Evolutionary conservation across 2,329 filamentous ascomycete species (phyloP).

Genomic region (Alternaria panax): DNA sequence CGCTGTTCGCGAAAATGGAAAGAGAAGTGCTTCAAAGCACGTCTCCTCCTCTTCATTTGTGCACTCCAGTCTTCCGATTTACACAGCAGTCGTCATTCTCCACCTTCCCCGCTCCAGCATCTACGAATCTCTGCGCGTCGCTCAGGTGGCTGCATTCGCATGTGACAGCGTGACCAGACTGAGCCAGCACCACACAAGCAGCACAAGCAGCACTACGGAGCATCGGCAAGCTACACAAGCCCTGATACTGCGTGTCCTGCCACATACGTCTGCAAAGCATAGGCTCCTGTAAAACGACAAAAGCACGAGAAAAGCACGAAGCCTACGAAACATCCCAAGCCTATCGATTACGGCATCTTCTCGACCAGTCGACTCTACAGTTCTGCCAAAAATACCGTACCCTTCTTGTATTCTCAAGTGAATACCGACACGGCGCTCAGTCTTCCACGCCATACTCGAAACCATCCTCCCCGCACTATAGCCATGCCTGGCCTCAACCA

Average conservation of each 20-base stretch:
- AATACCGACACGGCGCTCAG: not conserved
- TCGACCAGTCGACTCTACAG: not conserved
- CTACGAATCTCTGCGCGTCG: conserved; percentile 22
- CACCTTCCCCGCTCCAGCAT: conserved; percentile 18
- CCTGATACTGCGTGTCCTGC: not conserved
- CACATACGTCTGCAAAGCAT: not conserved
- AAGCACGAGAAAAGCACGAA: conserved; percentile 5
- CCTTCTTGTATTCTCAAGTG: not conserved
- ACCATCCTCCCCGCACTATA: conserved; percentile 6
- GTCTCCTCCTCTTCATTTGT: conserved; percentile 13
- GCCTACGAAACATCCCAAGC: not conserved
- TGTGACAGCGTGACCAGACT: conserved; percentile 38
- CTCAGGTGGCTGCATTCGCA: conserved; percentile 29
- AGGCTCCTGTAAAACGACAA: not conserved
- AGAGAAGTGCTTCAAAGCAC: conserved; percentile 6
- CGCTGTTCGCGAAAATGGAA: conserved; percentile 25
- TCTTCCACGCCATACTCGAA: not conserved
- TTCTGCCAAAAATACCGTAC: not conserved
- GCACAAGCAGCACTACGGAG: not conserved
- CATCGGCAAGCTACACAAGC: conserved; percentile 3
- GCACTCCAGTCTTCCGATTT: not conserved
- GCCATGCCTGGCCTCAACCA: conserved; percentile 57
- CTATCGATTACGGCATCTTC: not conserved
- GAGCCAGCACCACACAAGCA: conserved; percentile 13
- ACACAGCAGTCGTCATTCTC: not conserved